Conservation (phyloP, 1,139 yeast genomes). For the Waltiozyma sp. region DNA sequence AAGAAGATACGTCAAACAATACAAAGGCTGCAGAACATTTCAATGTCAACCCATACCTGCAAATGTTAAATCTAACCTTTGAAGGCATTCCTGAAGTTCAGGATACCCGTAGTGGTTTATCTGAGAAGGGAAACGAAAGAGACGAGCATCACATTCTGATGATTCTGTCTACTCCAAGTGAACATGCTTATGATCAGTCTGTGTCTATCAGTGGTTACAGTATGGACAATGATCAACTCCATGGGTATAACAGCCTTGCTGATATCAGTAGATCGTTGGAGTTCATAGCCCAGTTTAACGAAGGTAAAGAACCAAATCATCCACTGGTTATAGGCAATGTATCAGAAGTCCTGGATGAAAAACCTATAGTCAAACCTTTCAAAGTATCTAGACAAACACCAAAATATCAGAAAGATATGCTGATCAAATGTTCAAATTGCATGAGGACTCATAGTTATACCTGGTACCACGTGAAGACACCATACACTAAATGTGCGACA, state of each 20-base stretch:
- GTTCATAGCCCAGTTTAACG: neutral
- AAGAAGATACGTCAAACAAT: neutral
- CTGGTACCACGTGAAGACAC: neutral
- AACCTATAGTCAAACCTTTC: neutral
- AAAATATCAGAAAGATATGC: neutral
- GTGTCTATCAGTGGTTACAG: neutral
- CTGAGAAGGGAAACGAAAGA: neutral
- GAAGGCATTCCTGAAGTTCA: neutral
- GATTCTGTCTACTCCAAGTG: slow-evolving; percentile 3
- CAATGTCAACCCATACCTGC: neutral
- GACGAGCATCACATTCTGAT: neutral
- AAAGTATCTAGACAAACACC: neutral
- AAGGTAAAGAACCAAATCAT: neutral
- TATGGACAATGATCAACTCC: neutral
- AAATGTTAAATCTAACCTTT: too few species aligned
- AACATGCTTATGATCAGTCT: neutral
- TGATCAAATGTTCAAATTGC: neutral
- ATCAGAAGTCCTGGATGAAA: too few species aligned
- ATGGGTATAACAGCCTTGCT: neutral
- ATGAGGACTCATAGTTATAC: neutral
- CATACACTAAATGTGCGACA: neutral
- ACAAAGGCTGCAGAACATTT: neutral
- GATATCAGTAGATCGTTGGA: neutral
- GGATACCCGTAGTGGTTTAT: neutral
- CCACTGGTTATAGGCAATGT: too few species aligned